These are phyloP conservation scores for Acacia crassicarpa DNA, from an alignment of 306 rosid species.

Conservation along the genomic window DNA sequence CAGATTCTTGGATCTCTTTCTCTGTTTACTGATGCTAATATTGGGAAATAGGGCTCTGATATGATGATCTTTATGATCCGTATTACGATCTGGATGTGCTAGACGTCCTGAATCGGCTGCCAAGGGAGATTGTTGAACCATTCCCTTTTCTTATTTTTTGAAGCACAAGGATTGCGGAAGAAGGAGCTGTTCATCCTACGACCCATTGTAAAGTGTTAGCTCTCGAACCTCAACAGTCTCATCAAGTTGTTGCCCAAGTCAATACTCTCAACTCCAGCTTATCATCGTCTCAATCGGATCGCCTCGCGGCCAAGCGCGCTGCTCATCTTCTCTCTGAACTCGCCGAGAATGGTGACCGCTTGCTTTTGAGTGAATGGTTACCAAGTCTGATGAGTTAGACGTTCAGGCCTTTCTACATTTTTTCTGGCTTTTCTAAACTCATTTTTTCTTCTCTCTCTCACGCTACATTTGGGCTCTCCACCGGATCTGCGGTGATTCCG, in stretches of 20 bases:
- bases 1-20: not conserved
- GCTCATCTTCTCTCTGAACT: conserved; percentile 29
- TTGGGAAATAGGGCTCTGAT: conserved; percentile 69
- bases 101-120: conserved; percentile 89
- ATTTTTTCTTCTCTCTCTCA: too few species aligned
- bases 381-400: too few species aligned
- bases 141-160: too few species aligned
- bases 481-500: too few species aligned
- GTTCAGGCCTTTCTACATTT: too few species aligned
- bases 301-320: conserved; percentile 33
- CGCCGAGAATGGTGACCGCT: conserved; percentile 41
- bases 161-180: too few species aligned
- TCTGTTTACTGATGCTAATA: not conserved
- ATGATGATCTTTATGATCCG: conserved; percentile 88
- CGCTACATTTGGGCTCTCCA: too few species aligned
- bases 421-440: too few species aligned
- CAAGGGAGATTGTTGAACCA: conserved; percentile 72
- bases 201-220: conserved; percentile 26
- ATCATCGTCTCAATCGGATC: conserved; percentile 36
- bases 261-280: conserved; percentile 21
- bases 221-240: conserved; percentile 2
- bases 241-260: conserved; percentile 23
- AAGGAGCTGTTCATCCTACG: too few species aligned
- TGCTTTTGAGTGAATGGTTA: not conserved
- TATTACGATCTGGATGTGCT: conserved; percentile 79